A percentile compares a stretch with the other conserved stretches of the same genome.
Evolutionary conservation across 2,329 filamentous ascomycete species (phyloP).

Genomic region (Fusarium goolgardi): DNA sequence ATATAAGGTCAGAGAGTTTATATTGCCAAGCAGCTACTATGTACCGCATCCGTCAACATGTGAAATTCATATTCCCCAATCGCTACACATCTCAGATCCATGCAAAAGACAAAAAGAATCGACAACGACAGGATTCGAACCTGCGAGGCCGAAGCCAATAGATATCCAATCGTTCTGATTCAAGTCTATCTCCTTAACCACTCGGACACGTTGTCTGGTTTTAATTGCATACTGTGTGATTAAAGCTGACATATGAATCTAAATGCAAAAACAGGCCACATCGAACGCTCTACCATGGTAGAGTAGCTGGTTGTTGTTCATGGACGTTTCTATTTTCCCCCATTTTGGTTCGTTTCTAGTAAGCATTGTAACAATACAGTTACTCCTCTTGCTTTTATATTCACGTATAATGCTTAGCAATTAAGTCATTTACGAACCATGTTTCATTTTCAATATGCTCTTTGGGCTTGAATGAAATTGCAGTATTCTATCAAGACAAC

Average conservation of each 20-base stretch:
- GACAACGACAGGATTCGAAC: conserved; percentile 27
- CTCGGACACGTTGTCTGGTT: conserved; percentile 24
- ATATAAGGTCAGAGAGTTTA: not conserved
- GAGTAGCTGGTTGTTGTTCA: not conserved
- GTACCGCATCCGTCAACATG: not conserved
- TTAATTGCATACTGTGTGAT: not conserved
- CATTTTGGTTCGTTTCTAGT: too few relatives aligned
- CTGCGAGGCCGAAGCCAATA: conserved; percentile 24
- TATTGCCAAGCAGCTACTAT: not conserved
- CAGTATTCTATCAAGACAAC: not conserved
- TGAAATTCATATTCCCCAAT: not conserved
- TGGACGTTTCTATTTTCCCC: not conserved
- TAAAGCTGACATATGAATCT: not conserved
- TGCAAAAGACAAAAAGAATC: not conserved
- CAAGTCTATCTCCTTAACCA: conserved; percentile 30
- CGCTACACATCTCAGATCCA: not conserved
- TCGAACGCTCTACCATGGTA: not conserved
- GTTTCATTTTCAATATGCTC: not conserved
- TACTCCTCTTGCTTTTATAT: not conserved
- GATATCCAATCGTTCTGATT: conserved; percentile 2
- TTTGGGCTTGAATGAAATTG: not conserved
- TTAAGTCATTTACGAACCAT: not conserved
- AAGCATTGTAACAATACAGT: not conserved
- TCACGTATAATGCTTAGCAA: not conserved
- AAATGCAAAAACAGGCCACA: too few relatives aligned